Conservation (phyloP, 768 basidiomycete species). For the Amylocystis lapponica region DNA sequence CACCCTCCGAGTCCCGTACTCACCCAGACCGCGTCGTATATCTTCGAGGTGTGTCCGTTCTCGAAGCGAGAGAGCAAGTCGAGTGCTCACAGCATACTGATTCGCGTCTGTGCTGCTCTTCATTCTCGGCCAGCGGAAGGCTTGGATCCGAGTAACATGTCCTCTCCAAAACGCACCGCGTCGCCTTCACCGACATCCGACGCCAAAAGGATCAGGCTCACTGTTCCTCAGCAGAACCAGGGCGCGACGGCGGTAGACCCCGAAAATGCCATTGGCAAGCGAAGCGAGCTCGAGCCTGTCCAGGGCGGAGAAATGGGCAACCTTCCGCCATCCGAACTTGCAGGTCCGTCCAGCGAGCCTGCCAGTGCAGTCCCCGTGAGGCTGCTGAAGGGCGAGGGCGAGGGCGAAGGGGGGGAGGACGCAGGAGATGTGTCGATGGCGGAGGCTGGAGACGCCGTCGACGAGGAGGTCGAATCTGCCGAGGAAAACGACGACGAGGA, state of each 20-base stretch:
- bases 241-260: constrained; percentile 76
- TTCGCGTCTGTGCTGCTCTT: too few species aligned
- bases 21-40: too few species aligned
- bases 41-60: too few species aligned
- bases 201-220: constrained; percentile 30
- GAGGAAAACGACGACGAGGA: constrained; percentile 86
- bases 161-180: constrained; percentile 31
- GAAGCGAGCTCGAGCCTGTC: constrained; percentile 82
- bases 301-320: constrained; percentile 76
- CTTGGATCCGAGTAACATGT: constrained; percentile 11
- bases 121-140: neutral
- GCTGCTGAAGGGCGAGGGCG: constrained; percentile 40
- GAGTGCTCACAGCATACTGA: neutral
- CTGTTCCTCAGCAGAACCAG: constrained; percentile 37
- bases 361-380: constrained; percentile 28
- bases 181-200: constrained; percentile 30
- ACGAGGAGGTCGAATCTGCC: constrained; percentile 71
- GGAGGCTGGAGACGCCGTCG: constrained; percentile 71
- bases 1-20: too few species aligned
- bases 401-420: constrained; percentile 65
- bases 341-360: constrained; percentile 26
- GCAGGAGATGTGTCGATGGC: constrained; percentile 77
- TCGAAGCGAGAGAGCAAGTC: too few species aligned
- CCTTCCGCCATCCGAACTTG: constrained; percentile 37
- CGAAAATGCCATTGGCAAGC: constrained; percentile 77